Evolutionary conservation across 1,284 basidiomycete genomes (phyloP).

Genomic region (Austroboletus rostrupii): DNA sequence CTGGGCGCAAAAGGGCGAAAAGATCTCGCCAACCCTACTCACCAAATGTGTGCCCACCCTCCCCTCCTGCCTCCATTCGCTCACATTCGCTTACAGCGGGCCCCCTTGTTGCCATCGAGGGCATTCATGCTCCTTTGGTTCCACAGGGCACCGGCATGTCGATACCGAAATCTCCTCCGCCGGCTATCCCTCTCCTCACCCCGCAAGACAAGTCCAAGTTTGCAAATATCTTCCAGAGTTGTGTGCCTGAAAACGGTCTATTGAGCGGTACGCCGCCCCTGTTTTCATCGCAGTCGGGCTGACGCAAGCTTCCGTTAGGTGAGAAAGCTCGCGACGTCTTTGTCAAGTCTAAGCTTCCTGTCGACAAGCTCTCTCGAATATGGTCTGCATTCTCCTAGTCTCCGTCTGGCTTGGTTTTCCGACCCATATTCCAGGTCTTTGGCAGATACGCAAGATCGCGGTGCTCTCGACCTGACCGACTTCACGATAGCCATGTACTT

Average conservation of each 20-base stretch:
- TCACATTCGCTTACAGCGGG: slow-evolving; percentile 54
- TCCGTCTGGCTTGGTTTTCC: slow-evolving; percentile 4
- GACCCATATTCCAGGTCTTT: slow-evolving; percentile 64
- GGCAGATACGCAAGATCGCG: slow-evolving; percentile 91
- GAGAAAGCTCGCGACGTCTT: slow-evolving; percentile 93
- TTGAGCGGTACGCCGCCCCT: slow-evolving; percentile 54
- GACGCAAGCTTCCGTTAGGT: slow-evolving; percentile 41
- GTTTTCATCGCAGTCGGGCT: background rate
- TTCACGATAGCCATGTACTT: slow-evolving; percentile 97
- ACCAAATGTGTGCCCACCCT: slow-evolving; percentile 55
- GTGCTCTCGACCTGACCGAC: slow-evolving; percentile 85
- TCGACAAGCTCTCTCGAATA: slow-evolving; percentile 90
- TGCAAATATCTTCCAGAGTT: slow-evolving; percentile 70
- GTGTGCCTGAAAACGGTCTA: slow-evolving; percentile 73
- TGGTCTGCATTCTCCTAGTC: slow-evolving; percentile 56
- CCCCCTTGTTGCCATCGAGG: slow-evolving; percentile 78
- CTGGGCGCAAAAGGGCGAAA: slow-evolving; percentile 87
- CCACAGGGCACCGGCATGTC: slow-evolving; percentile 50
- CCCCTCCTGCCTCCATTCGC: slow-evolving; percentile 6
- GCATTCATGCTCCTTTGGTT: slow-evolving; percentile 47
- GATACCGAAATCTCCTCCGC: slow-evolving; percentile 57
- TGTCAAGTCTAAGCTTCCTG: slow-evolving; percentile 86
- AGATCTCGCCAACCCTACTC: slow-evolving; percentile 56
- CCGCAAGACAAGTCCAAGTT: slow-evolving; percentile 83
- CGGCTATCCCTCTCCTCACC: slow-evolving; percentile 62